Evolutionary conservation across 2,329 filamentous ascomycete genomes (phyloP), one percentile per base, ranked within the genome.

Genomic region (Verticillium dahliae): DNA sequence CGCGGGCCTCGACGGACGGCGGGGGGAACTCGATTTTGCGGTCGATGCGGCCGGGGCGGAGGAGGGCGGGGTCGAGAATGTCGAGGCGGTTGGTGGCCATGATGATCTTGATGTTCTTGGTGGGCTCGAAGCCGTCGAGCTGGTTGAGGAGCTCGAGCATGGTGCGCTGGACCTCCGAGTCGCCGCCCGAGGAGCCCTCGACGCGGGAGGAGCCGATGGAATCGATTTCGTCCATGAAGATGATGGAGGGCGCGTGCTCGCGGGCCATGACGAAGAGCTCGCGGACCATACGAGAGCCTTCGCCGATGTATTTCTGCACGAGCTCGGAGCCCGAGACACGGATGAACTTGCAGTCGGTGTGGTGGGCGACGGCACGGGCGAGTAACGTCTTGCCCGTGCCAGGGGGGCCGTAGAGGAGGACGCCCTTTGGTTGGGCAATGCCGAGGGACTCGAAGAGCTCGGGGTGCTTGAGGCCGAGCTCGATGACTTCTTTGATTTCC

Each of bases 151-250:
- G 83, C 77, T 99, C 95, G 78, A 99, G 80, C 95, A 99, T 99
- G 57, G 95, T 99, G 71, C 95, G 89, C 80, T 99, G 95, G 60
- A 99, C 95, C 78, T 99, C 95, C 1, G 93, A 97, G 74, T 99
- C 95, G 72, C 95, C 95, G 60, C 93, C 93, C 22, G 91, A 96
- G 62, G 91, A 96, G 33, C 94, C 94, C 74, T 99, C 95, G 60
- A 99, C 94, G 78, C 95, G 91, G 63, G 92, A 97, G 38, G 93
- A 97, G 66, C 95, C 95, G 77, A 99, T 99, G 69, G 91, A 96
- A 81, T 99, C 95, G 76, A 99, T 98, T 78, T 99, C 95, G 76
- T 99, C 95, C 95, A 99, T 99, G 83, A 99, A 99, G 78, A 99
- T 99, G 78, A 99, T 99, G 68, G 91, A 96, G 27, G 95, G 95